Evolutionary conservation across 163 green algal species (phyloP), one percentile per base, ranked within the genome.

Genomic region (Chlamydomonas reinhardtii): DNA sequence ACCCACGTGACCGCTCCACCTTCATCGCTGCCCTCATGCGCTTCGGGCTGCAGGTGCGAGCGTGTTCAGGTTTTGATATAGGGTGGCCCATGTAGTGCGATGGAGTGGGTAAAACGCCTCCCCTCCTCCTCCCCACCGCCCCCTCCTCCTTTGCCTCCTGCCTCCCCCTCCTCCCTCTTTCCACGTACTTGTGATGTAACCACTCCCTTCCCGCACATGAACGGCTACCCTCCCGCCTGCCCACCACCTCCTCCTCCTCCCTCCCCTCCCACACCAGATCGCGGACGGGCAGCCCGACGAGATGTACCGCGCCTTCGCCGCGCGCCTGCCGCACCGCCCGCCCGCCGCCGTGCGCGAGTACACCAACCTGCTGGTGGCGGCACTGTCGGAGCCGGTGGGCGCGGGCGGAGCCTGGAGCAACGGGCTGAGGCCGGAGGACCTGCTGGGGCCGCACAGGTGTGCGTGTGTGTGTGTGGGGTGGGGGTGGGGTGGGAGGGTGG

Each of bases 11-110:
- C 61, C 64, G 88, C 0, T 31, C 76, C 17, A 52, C 69, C 24
- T 91, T 90, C 76, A 81, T 91, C 69, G 37, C 35, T 27, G 72
- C 79, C 52, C 65, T 91, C 31, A 91, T 91, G 88, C 34, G 56
- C n/a, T 90, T 83, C 64, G 88, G 88, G 15, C 66, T 88, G 59
- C 77, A 84, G 64, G 79, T 76, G 74, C 70, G 20, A 34, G 74
- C 24, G 73, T 52, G 72, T 82, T 77, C 48, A 8, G 39, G 39
- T 48, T 14, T 8, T 5, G 39, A n/a, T n/a, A n/a, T n/a, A n/a
- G n/a, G n/a, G n/a, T n/a, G n/a, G n/a, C n/a, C 59, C 73, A 32
- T 24, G 32, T 5, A 16, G 61, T 27, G 61, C 4, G 20, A 68
- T 27, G 12, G 61, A n/a, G n/a, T n/a, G n/a, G n/a, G n/a, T n/a